Percentiles rank a stretch among this genome's conserved stretches.
Evolutionary conservation across 2,329 filamentous ascomycete species (phyloP).

Genomic region (Aspergillus carbonarius): DNA sequence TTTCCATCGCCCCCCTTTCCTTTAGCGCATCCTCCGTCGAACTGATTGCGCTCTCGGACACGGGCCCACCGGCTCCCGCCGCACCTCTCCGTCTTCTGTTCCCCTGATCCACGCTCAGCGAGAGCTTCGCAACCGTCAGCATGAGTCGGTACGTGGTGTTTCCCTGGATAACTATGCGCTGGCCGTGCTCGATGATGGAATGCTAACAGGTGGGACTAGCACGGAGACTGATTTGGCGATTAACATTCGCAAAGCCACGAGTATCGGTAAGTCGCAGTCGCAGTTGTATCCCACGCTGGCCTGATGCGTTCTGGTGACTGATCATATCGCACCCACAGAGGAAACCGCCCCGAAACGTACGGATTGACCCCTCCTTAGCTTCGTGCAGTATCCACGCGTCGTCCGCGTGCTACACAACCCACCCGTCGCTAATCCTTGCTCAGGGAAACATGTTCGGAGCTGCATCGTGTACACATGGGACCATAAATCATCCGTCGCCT

Average conservation of each 20-base stretch:
- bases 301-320: slow-evolving; percentile 15
- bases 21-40: slow-evolving; percentile 7
- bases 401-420: neutral
- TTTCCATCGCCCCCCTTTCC: slow-evolving; percentile 9
- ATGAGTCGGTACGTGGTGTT: slow-evolving; percentile 57
- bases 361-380: slow-evolving; percentile 14
- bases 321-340: slow-evolving; percentile 42
- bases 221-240: slow-evolving; percentile 64
- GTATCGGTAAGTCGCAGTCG: slow-evolving; percentile 49
- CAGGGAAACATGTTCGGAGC: slow-evolving; percentile 90
- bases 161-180: neutral
- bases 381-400: slow-evolving; percentile 1
- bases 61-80: slow-evolving; percentile 21
- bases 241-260: slow-evolving; percentile 68
- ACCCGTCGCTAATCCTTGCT: neutral
- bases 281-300: neutral
- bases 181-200: neutral
- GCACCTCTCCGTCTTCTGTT: slow-evolving; percentile 15
- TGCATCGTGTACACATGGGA: slow-evolving; percentile 99
- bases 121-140: slow-evolving; percentile 53
- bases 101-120: slow-evolving; percentile 24
- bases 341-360: slow-evolving; percentile 67
- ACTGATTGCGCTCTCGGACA: slow-evolving; percentile 22
- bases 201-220: slow-evolving; percentile 32
- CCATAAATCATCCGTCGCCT: slow-evolving; percentile 90